phyloP scores from a whole-genome alignment of 768 basidiomycete species.

The Pleurotus ostreatus region DNA sequence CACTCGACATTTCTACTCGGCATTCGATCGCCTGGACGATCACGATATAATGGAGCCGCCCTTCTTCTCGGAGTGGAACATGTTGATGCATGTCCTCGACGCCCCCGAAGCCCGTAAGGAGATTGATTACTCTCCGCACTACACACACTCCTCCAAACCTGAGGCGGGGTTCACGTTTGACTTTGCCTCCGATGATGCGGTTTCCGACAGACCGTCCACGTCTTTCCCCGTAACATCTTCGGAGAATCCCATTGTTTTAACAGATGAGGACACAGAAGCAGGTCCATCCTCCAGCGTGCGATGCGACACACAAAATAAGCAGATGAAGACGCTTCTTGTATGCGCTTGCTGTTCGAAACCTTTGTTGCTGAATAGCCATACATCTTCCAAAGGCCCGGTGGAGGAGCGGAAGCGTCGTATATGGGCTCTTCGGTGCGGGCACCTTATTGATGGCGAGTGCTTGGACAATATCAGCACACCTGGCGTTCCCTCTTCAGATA shows the following conservation, averaged over 20 bases:
- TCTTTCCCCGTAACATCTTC: conserved; percentile 27
- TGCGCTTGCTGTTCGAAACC: conserved; percentile 69
- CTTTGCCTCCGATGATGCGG: conserved; percentile 45
- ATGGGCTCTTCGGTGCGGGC: conserved; percentile 76
- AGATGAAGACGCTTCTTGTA: conserved; percentile 44
- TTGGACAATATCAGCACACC: conserved; percentile 55
- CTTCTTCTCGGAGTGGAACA: conserved; percentile 10
- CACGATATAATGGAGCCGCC: conserved; percentile 17
- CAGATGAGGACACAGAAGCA: conserved; percentile 30
- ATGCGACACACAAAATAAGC: conserved; percentile 14
- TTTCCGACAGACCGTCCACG: conserved; percentile 15
- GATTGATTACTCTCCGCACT: conserved; percentile 49
- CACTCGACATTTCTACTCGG: neutral
- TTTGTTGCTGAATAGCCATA: conserved; percentile 48
- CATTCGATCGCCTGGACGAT: conserved; percentile 2
- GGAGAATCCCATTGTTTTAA: conserved; percentile 41
- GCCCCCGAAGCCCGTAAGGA: conserved; percentile 16
- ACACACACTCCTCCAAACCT: conserved; percentile 58
- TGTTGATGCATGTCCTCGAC: conserved; percentile 7
- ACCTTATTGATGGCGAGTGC: conserved; percentile 78
- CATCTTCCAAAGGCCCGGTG: conserved; percentile 35
- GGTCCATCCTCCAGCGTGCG: conserved; percentile 11
- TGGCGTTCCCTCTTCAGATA: conserved; percentile 7
- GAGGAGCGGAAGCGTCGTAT: conserved; percentile 46
- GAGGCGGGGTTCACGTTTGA: conserved; percentile 66